phyloP scores from a whole-genome alignment of 306 rosid genomes.

The Cicer arietinum region DNA sequence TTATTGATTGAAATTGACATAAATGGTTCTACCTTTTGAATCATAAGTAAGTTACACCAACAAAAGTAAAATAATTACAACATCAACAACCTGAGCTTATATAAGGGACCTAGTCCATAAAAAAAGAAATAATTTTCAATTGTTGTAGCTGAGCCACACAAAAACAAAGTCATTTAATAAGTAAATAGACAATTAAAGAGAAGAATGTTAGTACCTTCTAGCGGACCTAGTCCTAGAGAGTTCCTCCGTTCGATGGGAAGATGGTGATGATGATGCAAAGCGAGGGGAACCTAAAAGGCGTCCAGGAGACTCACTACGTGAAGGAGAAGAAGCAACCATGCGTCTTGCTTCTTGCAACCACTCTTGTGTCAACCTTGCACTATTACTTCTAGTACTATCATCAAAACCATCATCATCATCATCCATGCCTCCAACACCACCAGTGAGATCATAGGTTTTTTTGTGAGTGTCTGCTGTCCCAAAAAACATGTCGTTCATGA shows the following conservation, averaged over 20 bases:
- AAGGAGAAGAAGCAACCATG: conserved; percentile 75
- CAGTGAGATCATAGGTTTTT: conserved; percentile 65
- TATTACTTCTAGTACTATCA: conserved; percentile 58
- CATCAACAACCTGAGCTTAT: too few species aligned
- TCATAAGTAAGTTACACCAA: too few species aligned
- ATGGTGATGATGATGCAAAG: conserved; percentile 58
- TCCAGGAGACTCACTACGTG: conserved; percentile 60
- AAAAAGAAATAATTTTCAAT: too few species aligned
- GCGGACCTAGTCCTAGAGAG: conserved; percentile 82
- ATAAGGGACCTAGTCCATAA: too few species aligned
- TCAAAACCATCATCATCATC: conserved; percentile 48
- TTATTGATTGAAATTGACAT: too few species aligned
- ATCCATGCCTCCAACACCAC: conserved; percentile 6
- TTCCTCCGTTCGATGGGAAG: conserved; percentile 60
- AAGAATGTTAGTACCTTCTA: conserved; percentile 57
- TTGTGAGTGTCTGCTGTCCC: conserved; percentile 46
- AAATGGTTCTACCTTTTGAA: too few species aligned
- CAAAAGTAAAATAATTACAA: too few species aligned
- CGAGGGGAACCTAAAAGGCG: conserved; percentile 69
- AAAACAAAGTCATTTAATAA: too few species aligned
- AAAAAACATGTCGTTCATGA: conserved; percentile 86
- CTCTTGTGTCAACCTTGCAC: conserved; percentile 63
- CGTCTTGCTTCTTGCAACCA: conserved; percentile 82
- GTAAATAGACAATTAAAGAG: too few species aligned
- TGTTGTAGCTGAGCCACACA: too few species aligned